A percentile compares a stretch with the other conserved stretches of the same genome.
phyloP scores from a whole-genome alignment of 192 early-diverging fungal genomes.

The Globomyces pollinis-pini region DNA sequence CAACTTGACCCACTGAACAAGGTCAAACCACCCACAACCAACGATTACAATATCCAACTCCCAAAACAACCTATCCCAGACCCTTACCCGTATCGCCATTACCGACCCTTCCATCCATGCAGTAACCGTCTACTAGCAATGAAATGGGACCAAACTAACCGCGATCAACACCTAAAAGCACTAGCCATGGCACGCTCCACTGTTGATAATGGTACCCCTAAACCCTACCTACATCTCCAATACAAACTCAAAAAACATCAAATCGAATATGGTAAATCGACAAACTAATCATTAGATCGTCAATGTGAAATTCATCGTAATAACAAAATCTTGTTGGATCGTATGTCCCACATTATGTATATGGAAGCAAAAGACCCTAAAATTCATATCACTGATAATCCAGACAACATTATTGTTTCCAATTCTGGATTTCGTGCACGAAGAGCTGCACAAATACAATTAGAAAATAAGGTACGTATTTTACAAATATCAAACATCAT shows the following conservation, averaged over 20 bases:
- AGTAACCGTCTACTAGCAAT: constrained; percentile 29
- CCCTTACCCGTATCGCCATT: constrained; percentile 27
- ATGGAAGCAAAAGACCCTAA: constrained; percentile 12
- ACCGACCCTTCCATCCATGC: constrained; percentile 29
- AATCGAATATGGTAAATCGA: constrained; percentile 35
- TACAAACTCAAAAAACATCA: constrained; percentile 35
- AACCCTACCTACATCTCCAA: constrained; percentile 29
- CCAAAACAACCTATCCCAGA: not conserved
- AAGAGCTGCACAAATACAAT: constrained; percentile 15
- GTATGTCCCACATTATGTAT: constrained; percentile 29
- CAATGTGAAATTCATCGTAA: constrained; percentile 30
- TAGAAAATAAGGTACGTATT: constrained; percentile 23
- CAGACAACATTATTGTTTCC: constrained; percentile 9
- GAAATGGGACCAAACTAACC: constrained; percentile 30
- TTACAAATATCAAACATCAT: no score
- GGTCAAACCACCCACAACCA: not conserved
- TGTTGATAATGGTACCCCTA: constrained; percentile 34
- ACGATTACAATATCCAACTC: not conserved
- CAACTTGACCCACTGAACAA: not conserved
- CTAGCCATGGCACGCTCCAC: constrained; percentile 20
- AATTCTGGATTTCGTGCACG: constrained; percentile 10
- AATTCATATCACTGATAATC: constrained; percentile 9
- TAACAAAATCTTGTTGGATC: constrained; percentile 38
- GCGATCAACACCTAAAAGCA: constrained; percentile 21
- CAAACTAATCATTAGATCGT: constrained; percentile 23